Percentiles rank a stretch among this genome's conserved stretches.
These are phyloP conservation scores for Carex parvula DNA, from an alignment of 176 grass and related monocot species.

Conservation along the genomic window DNA sequence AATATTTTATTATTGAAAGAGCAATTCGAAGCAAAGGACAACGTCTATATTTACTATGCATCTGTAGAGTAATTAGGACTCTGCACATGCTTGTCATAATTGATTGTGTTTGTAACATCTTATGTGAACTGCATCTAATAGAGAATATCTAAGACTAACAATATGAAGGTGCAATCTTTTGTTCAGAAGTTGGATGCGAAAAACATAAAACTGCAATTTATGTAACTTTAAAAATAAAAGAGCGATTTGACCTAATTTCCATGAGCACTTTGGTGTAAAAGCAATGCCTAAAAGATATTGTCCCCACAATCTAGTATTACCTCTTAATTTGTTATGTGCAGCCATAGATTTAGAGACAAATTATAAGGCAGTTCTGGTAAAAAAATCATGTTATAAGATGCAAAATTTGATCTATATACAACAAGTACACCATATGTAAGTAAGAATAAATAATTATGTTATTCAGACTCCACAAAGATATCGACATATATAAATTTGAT, in stretches of 20 bases:
- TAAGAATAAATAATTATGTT: neutral
- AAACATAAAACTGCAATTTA: neutral
- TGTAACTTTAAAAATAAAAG: neutral
- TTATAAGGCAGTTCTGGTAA: neutral
- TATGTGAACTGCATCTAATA: neutral
- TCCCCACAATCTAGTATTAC: neutral
- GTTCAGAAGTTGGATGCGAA: neutral
- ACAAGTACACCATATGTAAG: neutral
- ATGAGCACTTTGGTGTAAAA: neutral
- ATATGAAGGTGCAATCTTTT: neutral
- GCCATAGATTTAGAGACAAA: neutral
- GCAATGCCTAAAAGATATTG: neutral
- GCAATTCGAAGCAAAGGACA: neutral
- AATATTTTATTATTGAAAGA: neutral
- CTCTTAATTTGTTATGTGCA: neutral
- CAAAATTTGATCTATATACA: slow-evolving; percentile 7
- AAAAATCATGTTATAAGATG: neutral
- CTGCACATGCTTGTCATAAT: neutral
- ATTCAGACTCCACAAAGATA: neutral
- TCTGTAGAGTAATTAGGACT: neutral
- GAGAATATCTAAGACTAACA: neutral
- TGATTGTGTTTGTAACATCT: neutral
- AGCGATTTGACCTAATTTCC: slow-evolving; percentile 2
- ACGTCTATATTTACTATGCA: neutral
- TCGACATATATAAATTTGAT: neutral